These are phyloP conservation scores for Ustilaginoidea virens DNA, from an alignment of 2,329 filamentous ascomycete genomes.

Conservation along the genomic window DNA sequence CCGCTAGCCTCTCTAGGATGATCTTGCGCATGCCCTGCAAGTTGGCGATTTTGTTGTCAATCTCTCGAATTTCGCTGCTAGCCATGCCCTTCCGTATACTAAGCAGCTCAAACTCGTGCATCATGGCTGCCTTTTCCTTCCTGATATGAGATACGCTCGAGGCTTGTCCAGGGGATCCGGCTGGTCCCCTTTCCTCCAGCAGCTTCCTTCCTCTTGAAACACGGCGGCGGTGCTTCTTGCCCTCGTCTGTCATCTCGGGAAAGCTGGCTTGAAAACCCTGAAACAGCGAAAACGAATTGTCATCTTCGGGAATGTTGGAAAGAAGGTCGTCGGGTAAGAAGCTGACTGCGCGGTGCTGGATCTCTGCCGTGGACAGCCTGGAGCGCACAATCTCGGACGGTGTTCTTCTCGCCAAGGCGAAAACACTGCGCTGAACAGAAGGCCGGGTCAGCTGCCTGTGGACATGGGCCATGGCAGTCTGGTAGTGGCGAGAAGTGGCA, in stretches of 20 bases:
- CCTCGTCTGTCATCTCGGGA: conserved; percentile 54
- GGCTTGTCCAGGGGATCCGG: conserved; percentile 37
- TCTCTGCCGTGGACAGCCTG: conserved; percentile 78
- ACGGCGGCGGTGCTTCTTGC: conserved; percentile 54
- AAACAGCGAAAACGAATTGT: conserved; percentile 82
- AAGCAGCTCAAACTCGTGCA: conserved; percentile 82
- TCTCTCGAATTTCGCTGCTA: conserved; percentile 86
- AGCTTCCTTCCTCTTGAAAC: conserved; percentile 64
- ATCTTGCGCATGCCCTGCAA: conserved; percentile 85
- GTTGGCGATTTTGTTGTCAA: conserved; percentile 93
- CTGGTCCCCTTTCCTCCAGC: conserved; percentile 41
- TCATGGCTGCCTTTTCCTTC: conserved; percentile 64
- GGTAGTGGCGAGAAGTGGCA: conserved; percentile 52
- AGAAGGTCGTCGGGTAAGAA: conserved; percentile 85
- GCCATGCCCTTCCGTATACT: conserved; percentile 94
- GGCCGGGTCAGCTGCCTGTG: conserved; percentile 80
- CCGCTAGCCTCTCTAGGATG: conserved; percentile 72
- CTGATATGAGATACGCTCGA: conserved; percentile 59
- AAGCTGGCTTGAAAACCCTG: conserved; percentile 90
- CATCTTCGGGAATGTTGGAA: conserved; percentile 71
- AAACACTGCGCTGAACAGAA: conserved; percentile 72
- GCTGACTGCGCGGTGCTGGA: conserved; percentile 81
- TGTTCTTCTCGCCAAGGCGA: conserved; percentile 77
- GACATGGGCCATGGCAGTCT: conserved; percentile 74
- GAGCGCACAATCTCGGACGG: conserved; percentile 91